Conservation (phyloP, 306 rosid genomes). For the Trifolium subterraneum region DNA sequence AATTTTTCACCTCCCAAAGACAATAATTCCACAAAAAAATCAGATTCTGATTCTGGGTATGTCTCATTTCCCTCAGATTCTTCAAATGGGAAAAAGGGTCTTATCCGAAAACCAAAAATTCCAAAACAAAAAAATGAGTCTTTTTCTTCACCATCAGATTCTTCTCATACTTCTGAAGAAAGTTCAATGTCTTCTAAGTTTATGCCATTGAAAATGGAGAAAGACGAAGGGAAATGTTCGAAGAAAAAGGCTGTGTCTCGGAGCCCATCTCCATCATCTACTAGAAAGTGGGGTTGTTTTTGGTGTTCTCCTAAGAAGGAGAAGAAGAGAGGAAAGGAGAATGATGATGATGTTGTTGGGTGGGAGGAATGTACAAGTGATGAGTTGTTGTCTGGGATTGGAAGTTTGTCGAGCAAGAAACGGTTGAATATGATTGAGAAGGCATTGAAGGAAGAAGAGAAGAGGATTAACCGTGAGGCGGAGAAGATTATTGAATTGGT, state of each 20-base stretch:
- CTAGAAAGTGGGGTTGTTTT: slow-evolving; percentile 63
- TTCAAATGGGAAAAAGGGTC: slow-evolving; percentile 17
- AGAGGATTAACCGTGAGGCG: slow-evolving; percentile 80
- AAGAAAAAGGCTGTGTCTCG: slow-evolving; percentile 32
- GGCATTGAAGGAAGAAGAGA: slow-evolving; percentile 77
- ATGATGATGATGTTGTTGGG: slow-evolving; percentile 37
- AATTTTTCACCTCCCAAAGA: slow-evolving; percentile 44
- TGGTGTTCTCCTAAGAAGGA: slow-evolving; percentile 86
- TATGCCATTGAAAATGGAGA: slow-evolving; percentile 42
- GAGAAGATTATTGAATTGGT: slow-evolving; percentile 77
- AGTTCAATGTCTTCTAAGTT: slow-evolving; percentile 48
- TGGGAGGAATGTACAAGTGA: slow-evolving; percentile 51
- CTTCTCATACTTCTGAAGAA: slow-evolving; percentile 51
- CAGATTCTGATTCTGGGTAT: slow-evolving; percentile 39
- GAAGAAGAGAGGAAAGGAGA: slow-evolving; percentile 56
- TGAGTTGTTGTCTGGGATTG: slow-evolving; percentile 58
- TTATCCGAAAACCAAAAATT: slow-evolving; percentile 4
- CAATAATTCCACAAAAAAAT: slow-evolving; percentile 1
- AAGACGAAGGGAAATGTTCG: not conserved
- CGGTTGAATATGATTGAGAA: slow-evolving; percentile 68
- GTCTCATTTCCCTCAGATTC: slow-evolving; percentile 33
- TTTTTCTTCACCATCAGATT: slow-evolving; percentile 52
- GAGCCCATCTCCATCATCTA: slow-evolving; percentile 69
- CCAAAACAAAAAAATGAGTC: slow-evolving; percentile 35
- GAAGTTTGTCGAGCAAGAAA: slow-evolving; percentile 66